Base-by-base conservation (phyloP, 2,329 filamentous ascomycete genomes). In the Leptosphaerulina australis region DNA sequence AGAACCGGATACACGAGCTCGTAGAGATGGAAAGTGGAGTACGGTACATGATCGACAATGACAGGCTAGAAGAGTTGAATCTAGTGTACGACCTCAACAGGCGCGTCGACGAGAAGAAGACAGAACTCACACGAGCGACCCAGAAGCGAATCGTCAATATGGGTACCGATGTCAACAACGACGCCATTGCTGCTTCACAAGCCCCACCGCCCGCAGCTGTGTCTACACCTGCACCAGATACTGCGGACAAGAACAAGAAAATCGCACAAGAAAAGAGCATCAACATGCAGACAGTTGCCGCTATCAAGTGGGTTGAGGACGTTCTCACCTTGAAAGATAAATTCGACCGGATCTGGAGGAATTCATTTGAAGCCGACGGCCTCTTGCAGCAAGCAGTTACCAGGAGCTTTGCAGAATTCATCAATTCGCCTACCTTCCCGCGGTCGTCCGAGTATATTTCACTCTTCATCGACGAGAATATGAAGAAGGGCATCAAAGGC, bases 271-370 rank as follows among this genome's bases (percentile, higher is more conserved):
- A 85, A 46, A 75, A 75, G 68, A 57, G 72, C 1, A 77, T 86
- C 6, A 92, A 90, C 21, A 88, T 91, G 69, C 88, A 92, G 67
- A 97, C 94, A 0, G 83, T 85, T 0, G 88, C 91, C 1, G 94
- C 94, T 0, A 88, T 97, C 62, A 90, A 89, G 64, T 99, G 94
- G 94, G 93, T 97, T 2, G 90, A 96, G 62, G 91, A 96, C 63
- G 89, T 97, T 2, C 77, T 99, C 37, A 75, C 76, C 14, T 78
- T 99, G 21, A 97, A 97, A 73, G 86, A 88, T 61, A 95, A 94
- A 68, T 97, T 96, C 63, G 92, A 97, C 70, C 81, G 75, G 10
- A 83, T 99, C 52, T 91, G 88, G 84, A 77, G 76, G 31, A 72
- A 76, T 9, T 90, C 92, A 33, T 96, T 97, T 69, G 72, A 81